A percentile compares a stretch with the other conserved stretches of the same genome.
phyloP scores from a whole-genome alignment of 768 basidiomycete genomes.

The Calocybe cyanea region DNA sequence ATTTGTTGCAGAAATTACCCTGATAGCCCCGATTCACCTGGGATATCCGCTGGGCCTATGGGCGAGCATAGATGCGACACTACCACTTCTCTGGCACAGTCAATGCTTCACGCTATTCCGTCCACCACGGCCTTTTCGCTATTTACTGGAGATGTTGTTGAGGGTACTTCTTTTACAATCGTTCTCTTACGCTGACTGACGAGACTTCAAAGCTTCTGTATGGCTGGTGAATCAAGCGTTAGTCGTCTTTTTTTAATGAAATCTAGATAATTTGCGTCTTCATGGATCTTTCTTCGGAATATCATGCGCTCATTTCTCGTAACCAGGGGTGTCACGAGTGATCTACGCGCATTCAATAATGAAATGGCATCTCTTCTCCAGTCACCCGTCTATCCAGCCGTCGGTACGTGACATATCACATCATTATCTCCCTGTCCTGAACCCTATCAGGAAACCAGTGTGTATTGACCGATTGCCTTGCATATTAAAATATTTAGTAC shows the following conservation, averaged over 20 bases:
- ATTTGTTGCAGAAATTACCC: constrained; percentile 57
- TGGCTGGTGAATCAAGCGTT: constrained; percentile 46
- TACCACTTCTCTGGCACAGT: constrained; percentile 42
- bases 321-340: constrained; percentile 38
- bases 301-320: not conserved
- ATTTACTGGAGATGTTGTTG: constrained; percentile 65
- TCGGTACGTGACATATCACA: constrained; percentile 31
- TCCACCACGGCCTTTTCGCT: constrained; percentile 44
- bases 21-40: constrained; percentile 32
- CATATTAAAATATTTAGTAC: too few relatives aligned
- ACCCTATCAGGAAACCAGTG: constrained; percentile 46
- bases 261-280: too few relatives aligned
- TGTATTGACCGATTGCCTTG: constrained; percentile 14
- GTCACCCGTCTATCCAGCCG: constrained; percentile 42
- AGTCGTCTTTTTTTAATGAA: too few relatives aligned
- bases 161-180: constrained; percentile 32
- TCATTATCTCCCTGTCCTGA: not conserved
- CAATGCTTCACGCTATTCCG: constrained; percentile 44
- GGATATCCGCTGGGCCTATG: constrained; percentile 43
- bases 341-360: constrained; percentile 42
- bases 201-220: constrained; percentile 34
- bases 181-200: not conserved
- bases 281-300: not conserved
- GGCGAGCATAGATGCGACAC: constrained; percentile 53
- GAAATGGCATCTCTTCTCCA: constrained; percentile 39